Base-by-base conservation (phyloP, 148 eudicot genomes). In the Linanthus parryae region DNA sequence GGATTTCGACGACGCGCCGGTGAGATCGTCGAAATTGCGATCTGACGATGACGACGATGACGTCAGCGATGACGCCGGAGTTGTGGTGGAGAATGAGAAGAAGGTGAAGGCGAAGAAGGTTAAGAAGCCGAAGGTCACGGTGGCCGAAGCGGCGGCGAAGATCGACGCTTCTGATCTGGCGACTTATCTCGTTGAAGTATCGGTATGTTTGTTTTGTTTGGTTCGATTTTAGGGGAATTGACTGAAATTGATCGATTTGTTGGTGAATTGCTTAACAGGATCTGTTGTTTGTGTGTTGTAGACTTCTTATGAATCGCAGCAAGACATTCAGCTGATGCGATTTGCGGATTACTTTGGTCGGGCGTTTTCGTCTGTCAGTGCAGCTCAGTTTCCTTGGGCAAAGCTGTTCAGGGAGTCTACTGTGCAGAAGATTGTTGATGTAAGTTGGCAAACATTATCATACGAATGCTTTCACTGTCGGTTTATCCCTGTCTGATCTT, bases 291-390 rank as follows among this genome's bases (percentile, higher is more conserved):
- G n/a, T n/a, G n/a, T n/a, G 25, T 42, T 44, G 38, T 53, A 79
- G 84, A 73, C 28, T 19, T 71, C 80, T 5, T 82, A 69, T 42
- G 87, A 66, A 55, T 22, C 62, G 29, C 86, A 80, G 37, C 77
- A 73, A 67, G 83, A 77, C 34, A 75, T 84, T 36, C 84, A 77
- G 54, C 52, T 84, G 76, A 75, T 80, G 92, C 57, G 87, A 70
- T 77, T 84, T 25, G 92, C 92, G 2, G 92, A 84, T 62, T 84
- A 72, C 39, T 84, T 80, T 28, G 92, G 80, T 5, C 76, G 84
- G 8, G 81, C 77, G 0, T 84, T 84, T 46, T 52, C 84, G 0
- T 72, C 68, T 8, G 92, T 84, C 41, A 64, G 62, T 60, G 66
- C 79, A 4, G 72, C 87, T 1, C 87, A 84, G 40, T 84, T 84